Conservation (phyloP, 1,139 yeast genomes). For the Torulaspora pretoriensis region DNA sequence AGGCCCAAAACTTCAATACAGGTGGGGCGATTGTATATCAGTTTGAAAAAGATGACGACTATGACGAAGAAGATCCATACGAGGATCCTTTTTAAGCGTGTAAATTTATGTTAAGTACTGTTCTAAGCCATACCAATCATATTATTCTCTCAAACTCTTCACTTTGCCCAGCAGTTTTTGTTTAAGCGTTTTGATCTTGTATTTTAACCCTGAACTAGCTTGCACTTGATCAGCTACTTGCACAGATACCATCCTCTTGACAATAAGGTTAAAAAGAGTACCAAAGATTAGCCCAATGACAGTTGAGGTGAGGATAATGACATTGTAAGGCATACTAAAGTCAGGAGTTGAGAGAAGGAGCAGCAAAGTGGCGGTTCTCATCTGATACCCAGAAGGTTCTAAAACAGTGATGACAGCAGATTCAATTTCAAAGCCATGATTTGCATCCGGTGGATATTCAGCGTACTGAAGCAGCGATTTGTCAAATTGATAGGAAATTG, state of each 20-base stretch:
- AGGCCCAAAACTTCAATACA: slow-evolving; percentile 74
- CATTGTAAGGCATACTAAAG: slow-evolving; percentile 98
- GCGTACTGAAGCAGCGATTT: slow-evolving; percentile 78
- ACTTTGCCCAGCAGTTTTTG: slow-evolving; percentile 14
- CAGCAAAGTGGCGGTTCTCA: slow-evolving; percentile 80
- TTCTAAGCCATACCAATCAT: neutral
- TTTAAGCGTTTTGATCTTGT: slow-evolving; percentile 17
- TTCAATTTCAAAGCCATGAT: slow-evolving; percentile 93
- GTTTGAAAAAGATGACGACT: slow-evolving; percentile 78
- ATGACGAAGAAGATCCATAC: slow-evolving; percentile 95
- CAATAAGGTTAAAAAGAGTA: slow-evolving; percentile 70
- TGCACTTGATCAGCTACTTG: slow-evolving; percentile 56
- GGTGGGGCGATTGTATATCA: slow-evolving; percentile 95
- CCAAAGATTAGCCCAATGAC: slow-evolving; percentile 92
- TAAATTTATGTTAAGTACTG: slow-evolving; percentile 5
- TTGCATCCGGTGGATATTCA: slow-evolving; percentile 98
- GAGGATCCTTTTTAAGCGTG: slow-evolving; percentile 77
- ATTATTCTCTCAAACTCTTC: slow-evolving; percentile 1
- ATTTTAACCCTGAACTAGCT: slow-evolving; percentile 18
- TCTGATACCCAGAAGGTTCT: slow-evolving; percentile 45
- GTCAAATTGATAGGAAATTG: slow-evolving; percentile 76
- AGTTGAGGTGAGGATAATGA: slow-evolving; percentile 88
- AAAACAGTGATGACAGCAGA: slow-evolving; percentile 74
- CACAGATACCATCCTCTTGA: slow-evolving; percentile 72
- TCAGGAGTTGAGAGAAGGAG: slow-evolving; percentile 94